phyloP scores from a whole-genome alignment of 129 eudicot genomes.

The Saussurea involucrata region DNA sequence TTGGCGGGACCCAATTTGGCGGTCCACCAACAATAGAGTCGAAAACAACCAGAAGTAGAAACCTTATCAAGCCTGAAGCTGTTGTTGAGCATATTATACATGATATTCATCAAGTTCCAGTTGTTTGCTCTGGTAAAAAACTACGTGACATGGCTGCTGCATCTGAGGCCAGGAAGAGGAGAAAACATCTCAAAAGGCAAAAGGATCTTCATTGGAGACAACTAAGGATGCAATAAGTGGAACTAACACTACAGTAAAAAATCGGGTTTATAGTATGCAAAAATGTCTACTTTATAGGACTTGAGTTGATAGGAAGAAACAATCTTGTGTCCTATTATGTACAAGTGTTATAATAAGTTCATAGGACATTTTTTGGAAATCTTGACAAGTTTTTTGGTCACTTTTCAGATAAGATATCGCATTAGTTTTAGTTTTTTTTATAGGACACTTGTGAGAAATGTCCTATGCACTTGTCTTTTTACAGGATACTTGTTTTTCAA shows the following conservation, averaged over 20 bases:
- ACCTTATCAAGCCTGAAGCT: conserved; percentile 3
- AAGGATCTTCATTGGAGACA: conserved; percentile 10
- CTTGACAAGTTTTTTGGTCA: background rate
- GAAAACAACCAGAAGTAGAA: background rate
- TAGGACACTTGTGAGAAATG: too few relatives aligned
- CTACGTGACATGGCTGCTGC: conserved; percentile 13
- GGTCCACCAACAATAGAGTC: background rate
- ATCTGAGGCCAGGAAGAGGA: conserved; percentile 40
- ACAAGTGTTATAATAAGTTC: background rate
- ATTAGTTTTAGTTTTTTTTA: too few relatives aligned
- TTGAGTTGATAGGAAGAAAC: background rate
- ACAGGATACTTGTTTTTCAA: too few relatives aligned
- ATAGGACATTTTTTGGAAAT: background rate
- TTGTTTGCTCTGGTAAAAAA: background rate
- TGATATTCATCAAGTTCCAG: conserved; percentile 1
- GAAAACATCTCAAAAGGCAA: conserved; percentile 26
- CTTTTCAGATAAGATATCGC: background rate
- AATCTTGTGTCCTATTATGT: background rate
- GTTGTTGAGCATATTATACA: background rate
- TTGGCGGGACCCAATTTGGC: conserved; percentile 4
- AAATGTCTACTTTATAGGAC: background rate
- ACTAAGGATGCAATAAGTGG: background rate
- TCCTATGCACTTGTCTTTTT: too few relatives aligned
- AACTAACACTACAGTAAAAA: background rate
- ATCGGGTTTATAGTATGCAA: background rate